Evolutionary conservation across 345 rosid genomes (phyloP).

Genomic region (Chamaenerion angustifolium): DNA sequence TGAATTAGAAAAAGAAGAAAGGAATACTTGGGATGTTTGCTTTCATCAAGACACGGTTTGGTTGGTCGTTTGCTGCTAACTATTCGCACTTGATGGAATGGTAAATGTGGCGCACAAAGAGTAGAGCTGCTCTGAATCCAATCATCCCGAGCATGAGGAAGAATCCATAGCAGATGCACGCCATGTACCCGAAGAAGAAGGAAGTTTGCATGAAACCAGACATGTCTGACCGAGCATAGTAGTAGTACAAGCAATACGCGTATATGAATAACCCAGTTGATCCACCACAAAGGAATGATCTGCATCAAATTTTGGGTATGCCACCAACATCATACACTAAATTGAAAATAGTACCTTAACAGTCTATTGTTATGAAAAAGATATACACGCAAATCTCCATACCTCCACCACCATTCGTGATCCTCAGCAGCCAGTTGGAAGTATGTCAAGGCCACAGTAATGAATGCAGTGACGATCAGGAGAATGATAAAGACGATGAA

Average conservation of each 20-base stretch:
- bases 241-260: conserved; percentile 37
- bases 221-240: conserved; percentile 31
- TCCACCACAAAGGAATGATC: conserved; percentile 42
- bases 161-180: conserved; percentile 41
- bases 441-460: conserved; percentile 45
- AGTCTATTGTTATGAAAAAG: neutral
- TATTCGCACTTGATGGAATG: conserved; percentile 42
- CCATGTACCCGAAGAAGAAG: conserved; percentile 44
- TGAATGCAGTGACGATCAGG: conserved; percentile 42
- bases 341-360: neutral
- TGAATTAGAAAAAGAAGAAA: neutral
- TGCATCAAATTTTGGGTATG: conserved; percentile 6
- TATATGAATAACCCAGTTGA: conserved; percentile 33
- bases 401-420: conserved; percentile 58
- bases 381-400: conserved; percentile 2
- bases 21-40: neutral
- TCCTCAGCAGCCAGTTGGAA: conserved; percentile 55
- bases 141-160: conserved; percentile 40
- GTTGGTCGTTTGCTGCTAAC: neutral
- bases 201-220: conserved; percentile 49
- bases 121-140: conserved; percentile 35
- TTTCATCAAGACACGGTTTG: neutral
- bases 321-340: no score
- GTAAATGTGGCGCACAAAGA: conserved; percentile 37
- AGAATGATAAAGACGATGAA: conserved; percentile 47